phyloP scores from a whole-genome alignment of 345 rosid genomes.

The Excoecaria agallocha region DNA sequence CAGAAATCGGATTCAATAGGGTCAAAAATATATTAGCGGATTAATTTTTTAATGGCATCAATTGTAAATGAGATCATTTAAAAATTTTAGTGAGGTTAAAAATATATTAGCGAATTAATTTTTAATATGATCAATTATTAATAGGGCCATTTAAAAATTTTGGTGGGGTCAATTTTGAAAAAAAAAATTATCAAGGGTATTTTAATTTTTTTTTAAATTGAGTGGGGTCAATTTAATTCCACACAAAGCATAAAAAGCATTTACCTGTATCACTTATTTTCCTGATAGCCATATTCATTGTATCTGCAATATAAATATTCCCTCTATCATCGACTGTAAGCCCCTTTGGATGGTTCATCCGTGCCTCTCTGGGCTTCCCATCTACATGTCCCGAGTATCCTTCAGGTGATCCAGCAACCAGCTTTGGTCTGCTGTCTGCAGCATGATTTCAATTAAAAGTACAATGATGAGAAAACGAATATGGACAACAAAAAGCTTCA shows the following conservation, averaged over 20 bases:
- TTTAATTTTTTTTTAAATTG: no score
- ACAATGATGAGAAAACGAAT: neutral
- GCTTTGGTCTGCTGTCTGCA: conserved; percentile 76
- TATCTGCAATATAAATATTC: conserved; percentile 86
- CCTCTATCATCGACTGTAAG: conserved; percentile 86
- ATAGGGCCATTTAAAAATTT: no score
- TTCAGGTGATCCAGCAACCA: conserved; percentile 82
- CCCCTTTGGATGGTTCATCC: conserved; percentile 89
- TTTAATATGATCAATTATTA: no score
- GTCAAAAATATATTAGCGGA: no score
- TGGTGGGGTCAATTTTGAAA: no score
- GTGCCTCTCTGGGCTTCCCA: conserved; percentile 80
- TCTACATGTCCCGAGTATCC: conserved; percentile 90
- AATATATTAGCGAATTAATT: no score
- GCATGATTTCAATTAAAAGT: conserved; percentile 14
- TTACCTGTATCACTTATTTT: conserved; percentile 85
- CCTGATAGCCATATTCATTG: conserved; percentile 83
- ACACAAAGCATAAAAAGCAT: neutral
- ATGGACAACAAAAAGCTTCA: neutral
- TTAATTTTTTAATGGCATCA: no score
- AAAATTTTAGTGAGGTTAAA: no score
- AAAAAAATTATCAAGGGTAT: no score
- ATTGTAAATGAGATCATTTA: no score
- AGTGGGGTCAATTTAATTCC: no score
- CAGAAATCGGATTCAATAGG: no score